Conservation (phyloP, 2,329 filamentous ascomycete species). For the Coniella lustricola region DNA sequence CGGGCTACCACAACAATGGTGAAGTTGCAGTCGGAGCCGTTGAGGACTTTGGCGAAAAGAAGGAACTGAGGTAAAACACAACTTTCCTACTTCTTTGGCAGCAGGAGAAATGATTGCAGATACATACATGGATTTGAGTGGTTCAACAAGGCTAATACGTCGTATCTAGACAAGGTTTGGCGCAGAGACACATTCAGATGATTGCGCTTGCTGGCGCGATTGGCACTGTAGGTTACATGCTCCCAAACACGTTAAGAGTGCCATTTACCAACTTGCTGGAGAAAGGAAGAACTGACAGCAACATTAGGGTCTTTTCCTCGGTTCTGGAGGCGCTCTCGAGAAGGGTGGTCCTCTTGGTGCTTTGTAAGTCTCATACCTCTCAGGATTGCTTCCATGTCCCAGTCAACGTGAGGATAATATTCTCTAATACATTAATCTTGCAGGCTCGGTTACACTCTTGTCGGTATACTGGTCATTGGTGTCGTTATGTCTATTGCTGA, state of each 20-base stretch:
- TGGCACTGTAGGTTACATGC: neutral
- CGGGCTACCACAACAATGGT: neutral
- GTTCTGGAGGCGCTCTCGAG: conserved; percentile 5
- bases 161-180: neutral
- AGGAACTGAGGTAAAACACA: conserved; percentile 4
- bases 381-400: too few relatives aligned
- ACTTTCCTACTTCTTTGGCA: neutral
- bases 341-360: conserved; percentile 2
- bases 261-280: too few relatives aligned
- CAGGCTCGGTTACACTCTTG: conserved; percentile 8
- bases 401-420: too few relatives aligned
- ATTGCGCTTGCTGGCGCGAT: conserved; percentile 12
- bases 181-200: conserved; percentile 9
- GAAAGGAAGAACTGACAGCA: neutral
- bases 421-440: too few relatives aligned
- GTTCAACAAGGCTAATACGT: too few relatives aligned
- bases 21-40: conserved; percentile 1
- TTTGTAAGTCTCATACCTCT: too few relatives aligned
- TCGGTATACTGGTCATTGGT: conserved; percentile 2
- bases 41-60: conserved; percentile 1
- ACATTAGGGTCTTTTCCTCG: conserved; percentile 4
- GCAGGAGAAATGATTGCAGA: neutral
- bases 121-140: too few relatives aligned
- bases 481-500: conserved; percentile 10
- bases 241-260: neutral